Evolutionary conservation across 2,329 filamentous ascomycete genomes (phyloP).

Genomic region (Akanthomyces lecanii): DNA sequence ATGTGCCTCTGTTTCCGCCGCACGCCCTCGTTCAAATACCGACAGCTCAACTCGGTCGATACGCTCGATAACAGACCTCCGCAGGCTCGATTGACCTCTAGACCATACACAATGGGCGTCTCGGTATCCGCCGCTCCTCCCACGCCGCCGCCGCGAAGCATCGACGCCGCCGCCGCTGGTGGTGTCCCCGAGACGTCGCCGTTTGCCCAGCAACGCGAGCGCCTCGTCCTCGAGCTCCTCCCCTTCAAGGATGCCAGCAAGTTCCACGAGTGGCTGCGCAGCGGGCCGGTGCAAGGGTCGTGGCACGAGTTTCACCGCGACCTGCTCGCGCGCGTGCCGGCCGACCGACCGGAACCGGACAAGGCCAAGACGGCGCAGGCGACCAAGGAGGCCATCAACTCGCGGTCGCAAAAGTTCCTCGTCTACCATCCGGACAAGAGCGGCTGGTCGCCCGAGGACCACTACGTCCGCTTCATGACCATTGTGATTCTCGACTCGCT

Average conservation of each 20-base stretch:
- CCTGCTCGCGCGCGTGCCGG: constrained; percentile 24
- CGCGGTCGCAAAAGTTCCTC: constrained; percentile 27
- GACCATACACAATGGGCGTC: constrained; percentile 5
- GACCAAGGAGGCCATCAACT: constrained; percentile 30
- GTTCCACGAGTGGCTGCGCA: constrained; percentile 35
- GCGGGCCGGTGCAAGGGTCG: constrained; percentile 30
- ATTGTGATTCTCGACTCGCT: constrained; percentile 33
- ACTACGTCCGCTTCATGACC: constrained; percentile 36
- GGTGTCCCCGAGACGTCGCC: background rate
- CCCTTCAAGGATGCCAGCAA: constrained; percentile 31
- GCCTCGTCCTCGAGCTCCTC: constrained; percentile 37
- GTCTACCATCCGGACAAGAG: constrained; percentile 35
- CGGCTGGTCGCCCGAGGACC: constrained; percentile 34
- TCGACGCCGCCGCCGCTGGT: background rate
- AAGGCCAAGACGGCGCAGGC: constrained; percentile 29
- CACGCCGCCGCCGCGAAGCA: background rate
- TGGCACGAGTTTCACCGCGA: constrained; percentile 36
- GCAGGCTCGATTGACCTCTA: background rate
- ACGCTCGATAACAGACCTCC: background rate
- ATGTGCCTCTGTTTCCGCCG: constrained; percentile 13
- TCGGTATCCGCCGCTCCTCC: background rate
- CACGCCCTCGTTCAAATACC: background rate
- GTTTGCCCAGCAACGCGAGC: constrained; percentile 32
- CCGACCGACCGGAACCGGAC: constrained; percentile 27
- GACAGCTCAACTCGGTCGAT: background rate